Evolutionary conservation across 805 yeast species (phyloP).

Genomic region (Candida quercuum): DNA sequence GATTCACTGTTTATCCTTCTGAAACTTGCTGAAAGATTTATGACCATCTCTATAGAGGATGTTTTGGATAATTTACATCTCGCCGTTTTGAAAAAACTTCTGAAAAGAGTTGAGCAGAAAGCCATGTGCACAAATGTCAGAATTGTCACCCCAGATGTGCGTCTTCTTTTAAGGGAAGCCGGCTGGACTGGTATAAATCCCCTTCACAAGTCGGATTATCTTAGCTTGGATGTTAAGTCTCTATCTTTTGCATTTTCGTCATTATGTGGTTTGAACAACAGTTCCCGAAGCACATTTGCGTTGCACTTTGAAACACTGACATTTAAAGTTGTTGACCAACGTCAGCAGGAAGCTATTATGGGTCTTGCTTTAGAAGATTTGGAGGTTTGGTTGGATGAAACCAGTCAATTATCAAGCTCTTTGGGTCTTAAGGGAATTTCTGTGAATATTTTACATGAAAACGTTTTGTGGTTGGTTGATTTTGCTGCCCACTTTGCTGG

Average conservation of each 20-base stretch:
- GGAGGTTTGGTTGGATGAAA: conserved; percentile 29
- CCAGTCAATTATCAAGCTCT: conserved; percentile 14
- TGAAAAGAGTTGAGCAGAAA: conserved; percentile 26
- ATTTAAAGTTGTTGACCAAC: conserved; percentile 2
- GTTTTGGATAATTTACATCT: conserved; percentile 64
- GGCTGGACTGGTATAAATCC: conserved; percentile 12
- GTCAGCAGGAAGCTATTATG: background rate
- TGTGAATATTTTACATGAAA: conserved; percentile 26
- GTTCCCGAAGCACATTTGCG: conserved; percentile 9
- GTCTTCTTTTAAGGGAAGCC: conserved; percentile 33
- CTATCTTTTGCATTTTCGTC: conserved; percentile 22
- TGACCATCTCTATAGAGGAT: conserved; percentile 36
- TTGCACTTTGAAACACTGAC: conserved; percentile 12
- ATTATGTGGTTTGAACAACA: conserved; percentile 13
- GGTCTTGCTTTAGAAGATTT: conserved; percentile 12
- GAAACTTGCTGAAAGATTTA: conserved; percentile 29
- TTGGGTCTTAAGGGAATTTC: conserved; percentile 26
- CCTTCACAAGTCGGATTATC: conserved; percentile 12
- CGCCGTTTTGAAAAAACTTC: conserved; percentile 44
- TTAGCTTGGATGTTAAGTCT: conserved; percentile 6
- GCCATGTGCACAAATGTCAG: conserved; percentile 39
- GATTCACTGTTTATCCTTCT: conserved; percentile 33
- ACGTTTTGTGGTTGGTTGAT: conserved; percentile 30
- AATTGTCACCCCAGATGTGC: conserved; percentile 41
- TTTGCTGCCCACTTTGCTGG: conserved; percentile 11